phyloP scores from a whole-genome alignment of 2,329 filamentous ascomycete genomes.

The Xylariales sp. region DNA sequence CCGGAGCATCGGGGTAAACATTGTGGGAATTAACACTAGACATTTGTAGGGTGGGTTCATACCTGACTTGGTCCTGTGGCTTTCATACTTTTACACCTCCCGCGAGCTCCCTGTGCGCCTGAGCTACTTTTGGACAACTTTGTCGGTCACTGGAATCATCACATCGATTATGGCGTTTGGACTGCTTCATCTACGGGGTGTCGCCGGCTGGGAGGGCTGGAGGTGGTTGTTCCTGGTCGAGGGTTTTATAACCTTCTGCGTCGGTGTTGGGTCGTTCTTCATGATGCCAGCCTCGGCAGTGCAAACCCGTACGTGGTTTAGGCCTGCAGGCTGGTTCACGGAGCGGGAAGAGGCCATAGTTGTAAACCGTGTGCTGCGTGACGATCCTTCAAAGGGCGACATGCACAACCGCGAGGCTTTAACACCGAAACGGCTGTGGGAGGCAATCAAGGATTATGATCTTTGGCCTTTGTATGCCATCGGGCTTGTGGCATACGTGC shows the following conservation, averaged over 20 bases:
- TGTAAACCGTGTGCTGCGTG: conserved; percentile 51
- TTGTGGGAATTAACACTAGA: background rate
- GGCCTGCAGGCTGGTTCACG: conserved; percentile 51
- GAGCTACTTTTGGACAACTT: conserved; percentile 32
- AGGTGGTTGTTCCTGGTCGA: conserved; percentile 53
- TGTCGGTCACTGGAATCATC: conserved; percentile 26
- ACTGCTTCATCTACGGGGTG: conserved; percentile 31
- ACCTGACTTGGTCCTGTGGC: conserved; percentile 26
- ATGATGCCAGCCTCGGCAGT: conserved; percentile 46
- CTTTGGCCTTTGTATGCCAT: conserved; percentile 52
- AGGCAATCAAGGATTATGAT: conserved; percentile 49
- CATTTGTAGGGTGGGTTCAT: conserved; percentile 26
- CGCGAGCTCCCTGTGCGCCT: conserved; percentile 33
- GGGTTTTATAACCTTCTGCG: conserved; percentile 41
- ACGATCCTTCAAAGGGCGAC: conserved; percentile 53
- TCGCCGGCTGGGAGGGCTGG: conserved; percentile 31
- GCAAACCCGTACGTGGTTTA: conserved; percentile 45
- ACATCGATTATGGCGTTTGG: conserved; percentile 31
- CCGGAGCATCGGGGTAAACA: background rate
- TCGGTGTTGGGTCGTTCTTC: conserved; percentile 47
- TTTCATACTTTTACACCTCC: conserved; percentile 29
- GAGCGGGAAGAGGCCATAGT: conserved; percentile 54
- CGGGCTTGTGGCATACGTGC: conserved; percentile 44
- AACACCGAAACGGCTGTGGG: conserved; percentile 41
- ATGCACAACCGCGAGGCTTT: conserved; percentile 56